Base-by-base conservation (phyloP, 2,329 filamentous ascomycete species). In the Macroventuria anomochaeta region DNA sequence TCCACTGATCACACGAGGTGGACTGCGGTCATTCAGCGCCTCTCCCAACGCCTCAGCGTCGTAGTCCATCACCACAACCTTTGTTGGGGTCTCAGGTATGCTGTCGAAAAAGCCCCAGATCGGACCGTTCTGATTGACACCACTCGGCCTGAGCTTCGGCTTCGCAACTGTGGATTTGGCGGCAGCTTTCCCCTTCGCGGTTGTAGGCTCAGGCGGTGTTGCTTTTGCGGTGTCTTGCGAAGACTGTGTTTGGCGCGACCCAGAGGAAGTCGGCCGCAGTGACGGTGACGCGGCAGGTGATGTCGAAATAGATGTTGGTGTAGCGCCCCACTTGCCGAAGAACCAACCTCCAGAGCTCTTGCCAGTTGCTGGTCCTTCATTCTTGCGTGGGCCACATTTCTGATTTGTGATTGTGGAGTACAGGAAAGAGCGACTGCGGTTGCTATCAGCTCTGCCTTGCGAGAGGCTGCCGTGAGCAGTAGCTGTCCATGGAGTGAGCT, bases 261-360 rank as follows among this genome's bases (percentile, higher is more conserved):
- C 46, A 2, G 61, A 61, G 0, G 62, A 65, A 2, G 59, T 51
- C 0, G 68, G 65, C 3, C 68, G 62, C 7, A 63, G 40, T 0
- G 59, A 47, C 0, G 57, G 56, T 7, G 64, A 51, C 6, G 55
- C 25, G 5, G 56, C 51, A 15, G 76, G 66, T 3, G 84, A 50
- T 1, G 58, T 53, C 2, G 61, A 48, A 6, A 51, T 36, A 3
- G 58, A 43, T 10, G 75, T 65, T 3, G 84, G 82, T 4, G 80
- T 79, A 15, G 80, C 76, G 18, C 84, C 85, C 86, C 86, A 88
- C 62, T 81, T 81, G 2, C 85, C 83, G 49, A 83, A 81, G 7
- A 88, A 81, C 86, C 86, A 88, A 4, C 85, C 85, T 3, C 85
- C 85, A n/a, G 87, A 76, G 54, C 81, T 84, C 53, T 81, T 80